A percentile compares a stretch with the other conserved stretches of the same genome.
Conservation (phyloP, 495 filamentous ascomycete species). For the Astrocystis sublimbata region DNA sequence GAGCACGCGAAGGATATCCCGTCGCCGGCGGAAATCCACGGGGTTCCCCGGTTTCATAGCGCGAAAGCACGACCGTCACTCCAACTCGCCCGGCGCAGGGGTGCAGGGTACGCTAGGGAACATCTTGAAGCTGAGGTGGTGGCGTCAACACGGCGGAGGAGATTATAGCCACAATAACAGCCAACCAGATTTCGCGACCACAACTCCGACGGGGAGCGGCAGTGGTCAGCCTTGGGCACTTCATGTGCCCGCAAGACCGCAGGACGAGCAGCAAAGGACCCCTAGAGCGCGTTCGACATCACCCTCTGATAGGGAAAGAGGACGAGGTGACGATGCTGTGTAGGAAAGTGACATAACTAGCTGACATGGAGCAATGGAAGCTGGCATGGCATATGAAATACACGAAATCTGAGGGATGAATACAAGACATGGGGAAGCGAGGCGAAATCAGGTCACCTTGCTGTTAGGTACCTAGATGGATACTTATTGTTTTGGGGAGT, state of each 20-base stretch:
- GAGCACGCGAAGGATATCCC: conserved; percentile 33
- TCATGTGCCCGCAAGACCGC: conserved; percentile 9
- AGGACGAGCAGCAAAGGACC: conserved; percentile 19
- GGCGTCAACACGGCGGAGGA: conserved; percentile 26
- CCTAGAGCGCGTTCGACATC: conserved; percentile 11
- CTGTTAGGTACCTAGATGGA: too few relatives aligned
- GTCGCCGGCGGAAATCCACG: conserved; percentile 50
- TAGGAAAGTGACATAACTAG: conserved; percentile 14
- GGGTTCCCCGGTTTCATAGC: conserved; percentile 57
- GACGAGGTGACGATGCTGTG: conserved; percentile 30
- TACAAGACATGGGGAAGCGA: too few relatives aligned
- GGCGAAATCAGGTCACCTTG: too few relatives aligned
- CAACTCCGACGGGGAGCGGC: conserved; percentile 21
- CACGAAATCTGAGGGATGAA: too few relatives aligned
- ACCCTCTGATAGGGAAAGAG: not conserved
- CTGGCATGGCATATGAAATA: not conserved
- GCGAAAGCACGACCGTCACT: conserved; percentile 34
- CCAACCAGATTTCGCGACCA: conserved; percentile 21
- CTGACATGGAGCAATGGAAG: not conserved
- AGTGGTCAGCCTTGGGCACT: conserved; percentile 23
- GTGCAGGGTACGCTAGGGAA: conserved; percentile 41
- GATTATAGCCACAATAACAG: not conserved
- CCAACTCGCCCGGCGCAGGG: conserved; percentile 32
- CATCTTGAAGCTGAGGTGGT: conserved; percentile 45
- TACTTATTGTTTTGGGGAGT: too few relatives aligned